Evolutionary conservation across 441 rosid genomes (phyloP).

Genomic region (Flueggea neowawraea): DNA sequence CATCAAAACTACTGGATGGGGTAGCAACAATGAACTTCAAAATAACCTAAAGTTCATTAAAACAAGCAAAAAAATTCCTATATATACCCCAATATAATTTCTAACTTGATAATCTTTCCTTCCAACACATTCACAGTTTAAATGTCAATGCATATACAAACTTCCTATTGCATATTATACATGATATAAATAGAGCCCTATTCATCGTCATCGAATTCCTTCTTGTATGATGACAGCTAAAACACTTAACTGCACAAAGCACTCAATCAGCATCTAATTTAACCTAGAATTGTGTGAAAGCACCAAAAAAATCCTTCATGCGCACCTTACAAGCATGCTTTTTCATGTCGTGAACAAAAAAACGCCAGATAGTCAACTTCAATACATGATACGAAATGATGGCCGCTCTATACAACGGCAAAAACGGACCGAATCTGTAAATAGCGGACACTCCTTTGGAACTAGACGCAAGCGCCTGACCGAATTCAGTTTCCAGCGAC

Average conservation of each 20-base stretch:
- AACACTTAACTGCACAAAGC: too few species aligned
- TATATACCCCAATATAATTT: too few species aligned
- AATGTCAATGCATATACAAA: too few species aligned
- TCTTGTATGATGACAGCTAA: too few species aligned
- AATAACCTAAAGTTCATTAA: neutral
- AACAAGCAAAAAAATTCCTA: slow-evolving; percentile 1
- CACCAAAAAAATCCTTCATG: slow-evolving; percentile 2
- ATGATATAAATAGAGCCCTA: too few species aligned
- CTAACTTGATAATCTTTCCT: neutral
- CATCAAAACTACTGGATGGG: too few species aligned
- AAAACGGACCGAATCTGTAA: slow-evolving; percentile 77
- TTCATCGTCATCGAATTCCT: too few species aligned
- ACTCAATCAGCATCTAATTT: too few species aligned
- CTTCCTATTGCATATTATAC: too few species aligned
- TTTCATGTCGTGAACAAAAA: slow-evolving; percentile 65
- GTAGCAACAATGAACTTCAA: too few species aligned
- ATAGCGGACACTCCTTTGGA: slow-evolving; percentile 59
- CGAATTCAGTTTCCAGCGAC: slow-evolving; percentile 92
- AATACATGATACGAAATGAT: slow-evolving; percentile 78
- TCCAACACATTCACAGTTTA: too few species aligned
- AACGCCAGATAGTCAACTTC: slow-evolving; percentile 74
- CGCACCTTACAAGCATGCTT: slow-evolving; percentile 80
- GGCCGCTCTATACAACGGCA: slow-evolving; percentile 93
- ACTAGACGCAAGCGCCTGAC: slow-evolving; percentile 60
- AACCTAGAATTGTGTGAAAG: too few species aligned